These are phyloP conservation scores for Dimocarpus longan DNA, from an alignment of 345 rosid species.

Conservation along the genomic window DNA sequence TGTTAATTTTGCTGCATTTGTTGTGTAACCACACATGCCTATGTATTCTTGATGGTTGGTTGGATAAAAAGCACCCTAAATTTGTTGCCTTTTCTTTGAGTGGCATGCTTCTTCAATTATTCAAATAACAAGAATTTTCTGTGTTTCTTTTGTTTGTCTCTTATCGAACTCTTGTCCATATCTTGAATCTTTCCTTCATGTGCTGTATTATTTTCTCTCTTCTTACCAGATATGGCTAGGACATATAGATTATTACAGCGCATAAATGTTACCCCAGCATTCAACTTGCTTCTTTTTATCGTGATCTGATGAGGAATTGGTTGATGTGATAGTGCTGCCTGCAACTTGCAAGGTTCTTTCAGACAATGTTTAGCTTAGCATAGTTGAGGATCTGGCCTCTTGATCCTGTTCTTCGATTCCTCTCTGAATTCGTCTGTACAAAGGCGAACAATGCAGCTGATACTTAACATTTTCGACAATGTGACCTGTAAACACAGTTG, in stretches of 20 bases:
- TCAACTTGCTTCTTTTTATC: constrained; percentile 14
- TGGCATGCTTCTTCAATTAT: constrained; percentile 43
- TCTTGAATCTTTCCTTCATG: constrained; percentile 6
- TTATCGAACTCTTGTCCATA: constrained; percentile 5
- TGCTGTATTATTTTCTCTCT: constrained; percentile 9
- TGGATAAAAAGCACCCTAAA: constrained; percentile 40
- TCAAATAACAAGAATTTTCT: constrained; percentile 47
- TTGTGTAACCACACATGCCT: constrained; percentile 56
- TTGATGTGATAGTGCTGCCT: constrained; percentile 23
- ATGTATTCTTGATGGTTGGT: constrained; percentile 57
- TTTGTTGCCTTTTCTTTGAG: constrained; percentile 44
- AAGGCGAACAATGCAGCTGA: neutral
- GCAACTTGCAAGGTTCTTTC: constrained; percentile 28
- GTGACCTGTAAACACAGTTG: too few relatives aligned
- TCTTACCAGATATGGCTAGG: constrained; percentile 27
- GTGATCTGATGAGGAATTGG: constrained; percentile 23
- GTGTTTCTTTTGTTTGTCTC: constrained; percentile 20
- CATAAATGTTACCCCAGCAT: constrained; percentile 21
- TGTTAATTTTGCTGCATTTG: constrained; percentile 54
- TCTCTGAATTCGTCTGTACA: constrained; percentile 21
- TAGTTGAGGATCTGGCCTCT: constrained; percentile 26
- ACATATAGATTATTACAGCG: constrained; percentile 21
- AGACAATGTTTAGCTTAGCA: constrained; percentile 15
- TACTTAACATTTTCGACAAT: too few relatives aligned
- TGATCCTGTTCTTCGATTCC: constrained; percentile 20